phyloP scores from a whole-genome alignment of 805 yeast species.

The Spencermartinsiella europaea region DNA sequence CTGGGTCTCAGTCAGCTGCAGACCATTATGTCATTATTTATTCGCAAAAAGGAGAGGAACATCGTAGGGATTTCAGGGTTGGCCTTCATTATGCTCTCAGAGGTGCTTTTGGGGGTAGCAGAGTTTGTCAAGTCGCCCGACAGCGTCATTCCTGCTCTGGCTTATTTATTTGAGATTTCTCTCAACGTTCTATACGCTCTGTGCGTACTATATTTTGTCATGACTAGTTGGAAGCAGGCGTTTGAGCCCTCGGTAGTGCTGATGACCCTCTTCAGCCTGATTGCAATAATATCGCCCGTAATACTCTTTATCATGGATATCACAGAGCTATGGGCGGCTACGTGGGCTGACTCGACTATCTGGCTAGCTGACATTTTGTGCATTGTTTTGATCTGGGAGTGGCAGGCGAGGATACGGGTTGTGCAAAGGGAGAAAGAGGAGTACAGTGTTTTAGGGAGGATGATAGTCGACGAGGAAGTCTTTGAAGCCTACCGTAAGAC shows the following conservation, averaged over 20 bases:
- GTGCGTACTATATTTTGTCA: constrained; percentile 50
- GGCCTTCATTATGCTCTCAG: constrained; percentile 48
- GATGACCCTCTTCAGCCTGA: constrained; percentile 50
- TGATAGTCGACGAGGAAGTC: constrained; percentile 62
- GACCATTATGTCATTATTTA: constrained; percentile 61
- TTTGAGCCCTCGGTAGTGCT: constrained; percentile 47
- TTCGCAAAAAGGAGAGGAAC: constrained; percentile 63
- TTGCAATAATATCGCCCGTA: constrained; percentile 52
- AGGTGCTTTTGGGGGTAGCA: constrained; percentile 66
- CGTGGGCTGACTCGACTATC: constrained; percentile 66
- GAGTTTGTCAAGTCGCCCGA: constrained; percentile 38
- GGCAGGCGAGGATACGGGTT: constrained; percentile 63
- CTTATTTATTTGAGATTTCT: constrained; percentile 67
- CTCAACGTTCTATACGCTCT: constrained; percentile 64
- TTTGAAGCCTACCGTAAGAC: too few species aligned
- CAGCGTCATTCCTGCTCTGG: constrained; percentile 59
- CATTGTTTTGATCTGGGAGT: constrained; percentile 78
- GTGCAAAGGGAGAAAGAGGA: constrained; percentile 57
- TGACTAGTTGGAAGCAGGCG: constrained; percentile 49
- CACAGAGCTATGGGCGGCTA: constrained; percentile 68
- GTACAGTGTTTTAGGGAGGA: constrained; percentile 70
- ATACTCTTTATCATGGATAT: constrained; percentile 74
- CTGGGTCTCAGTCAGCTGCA: constrained; percentile 68
- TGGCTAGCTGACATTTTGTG: constrained; percentile 66
- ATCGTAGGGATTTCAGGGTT: constrained; percentile 56